Conservation (phyloP, 768 basidiomycete genomes). For the Rhodosporidiobolus sp. region DNA sequence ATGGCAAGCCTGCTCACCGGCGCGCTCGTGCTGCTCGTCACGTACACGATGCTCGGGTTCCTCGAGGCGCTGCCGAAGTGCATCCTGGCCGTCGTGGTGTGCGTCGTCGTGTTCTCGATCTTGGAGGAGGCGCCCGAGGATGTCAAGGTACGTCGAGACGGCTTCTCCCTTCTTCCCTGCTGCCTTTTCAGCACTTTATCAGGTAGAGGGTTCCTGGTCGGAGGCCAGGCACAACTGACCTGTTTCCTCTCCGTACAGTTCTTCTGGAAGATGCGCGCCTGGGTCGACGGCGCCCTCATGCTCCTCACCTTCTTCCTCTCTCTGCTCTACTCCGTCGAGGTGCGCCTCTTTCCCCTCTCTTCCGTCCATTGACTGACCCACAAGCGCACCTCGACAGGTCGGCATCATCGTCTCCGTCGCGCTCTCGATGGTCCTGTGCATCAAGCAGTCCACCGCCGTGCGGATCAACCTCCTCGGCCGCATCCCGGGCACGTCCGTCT, state of each 20-base stretch:
- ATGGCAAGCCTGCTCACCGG: constrained; percentile 56
- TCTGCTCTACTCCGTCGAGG: constrained; percentile 83
- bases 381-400: constrained; percentile 49
- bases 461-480: constrained; percentile 90
- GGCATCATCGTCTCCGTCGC: constrained; percentile 86
- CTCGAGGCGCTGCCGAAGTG: constrained; percentile 85
- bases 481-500: constrained; percentile 79
- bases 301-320: constrained; percentile 80
- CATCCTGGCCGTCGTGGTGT: constrained; percentile 81
- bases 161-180: neutral
- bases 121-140: constrained; percentile 85
- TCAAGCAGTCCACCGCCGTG: constrained; percentile 80
- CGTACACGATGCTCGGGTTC: constrained; percentile 82
- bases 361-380: neutral
- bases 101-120: constrained; percentile 56
- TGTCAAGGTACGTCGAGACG: constrained; percentile 56
- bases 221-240: too few species aligned
- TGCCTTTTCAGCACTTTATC: too few species aligned
- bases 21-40: constrained; percentile 59
- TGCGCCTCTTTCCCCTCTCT: constrained; percentile 34
- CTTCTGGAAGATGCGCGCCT: constrained; percentile 65
- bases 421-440: constrained; percentile 81
- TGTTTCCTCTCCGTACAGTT: constrained; percentile 9
- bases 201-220: too few species aligned
- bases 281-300: constrained; percentile 85